Evolutionary conservation across 1,284 basidiomycete species (phyloP), one percentile per base, ranked within the genome.

Genomic region (Heterobasidion occidentale): DNA sequence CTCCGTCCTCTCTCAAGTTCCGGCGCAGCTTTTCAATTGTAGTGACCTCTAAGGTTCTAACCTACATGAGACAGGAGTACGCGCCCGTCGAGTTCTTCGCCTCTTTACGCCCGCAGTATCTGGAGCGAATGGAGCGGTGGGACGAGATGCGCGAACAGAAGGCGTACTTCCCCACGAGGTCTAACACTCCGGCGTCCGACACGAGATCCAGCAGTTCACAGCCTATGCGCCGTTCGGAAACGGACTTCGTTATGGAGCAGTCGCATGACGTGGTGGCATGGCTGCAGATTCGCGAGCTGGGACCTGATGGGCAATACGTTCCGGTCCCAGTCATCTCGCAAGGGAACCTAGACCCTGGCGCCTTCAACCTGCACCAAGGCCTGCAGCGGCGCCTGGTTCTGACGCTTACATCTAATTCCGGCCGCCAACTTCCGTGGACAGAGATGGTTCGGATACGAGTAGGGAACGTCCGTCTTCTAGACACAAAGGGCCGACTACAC

Each of bases 351-450:
- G 94, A 96, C 68, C 86, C 90, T 7, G 94, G 94, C 9, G 84
- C 84, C 50, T 96, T 98, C 69, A 86, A 84, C 60, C 77, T 98
- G 15, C 92, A 94, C 63, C 97, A 98, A 71, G 96, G 96, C 8
- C 72, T 98, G 20, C 96, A 99, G 68, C 80, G 97, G 27, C 85
- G 92, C 20, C 70, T 99, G 53, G 73, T 83, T 35, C 70, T 99
- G 53, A 81, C 80, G 1, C 73, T 98, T 35, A 85, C 84, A 14
- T 95, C 93, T 55, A 89, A 93, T 65, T 97, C 95, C 7, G 96
- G 96, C 0, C 81, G 82, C 46, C 88, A 94, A 61, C 80, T 98
- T 55, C 86, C 87, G 5, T 98, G 95, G 95, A 78, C 80, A 36
- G 83, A 86, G 58, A 76, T 97, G 45, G 85, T 82, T 8, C 85